Base-by-base conservation (phyloP, 2,329 filamentous ascomycete species). In the Pseudogymnoascus sp. region DNA sequence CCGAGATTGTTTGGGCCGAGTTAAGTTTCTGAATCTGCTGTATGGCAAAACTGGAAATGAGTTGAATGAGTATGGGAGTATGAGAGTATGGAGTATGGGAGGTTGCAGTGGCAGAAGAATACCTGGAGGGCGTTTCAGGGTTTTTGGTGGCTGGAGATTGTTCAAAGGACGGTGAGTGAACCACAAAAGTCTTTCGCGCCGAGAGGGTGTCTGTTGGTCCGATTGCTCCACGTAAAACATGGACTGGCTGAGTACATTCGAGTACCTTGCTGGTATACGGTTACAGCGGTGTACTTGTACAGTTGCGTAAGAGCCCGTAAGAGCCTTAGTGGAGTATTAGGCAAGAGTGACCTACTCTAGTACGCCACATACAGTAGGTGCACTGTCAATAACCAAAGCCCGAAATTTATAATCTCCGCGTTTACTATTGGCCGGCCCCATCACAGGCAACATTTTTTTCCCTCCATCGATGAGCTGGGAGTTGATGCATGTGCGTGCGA, bases 251-350 rank as follows among this genome's bases (percentile, higher is more conserved):
- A 33, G 49, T 55, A 55, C 49, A 55, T 55, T 55, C 28, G 49
- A 55, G 49, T 55, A 55, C 49, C 49, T 55, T 55, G 49, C n/a
- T 55, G 49, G 49, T 55, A 55, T 33, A 33, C 11, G 30, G 30
- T 33, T 36, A 36, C 14, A 36, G 19, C 33, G 33, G 33, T 14
- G 28, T 19, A 22, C n/a, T 19, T 19, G 49, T 55, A 33, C 25
- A 55, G 49, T 55, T 55, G 49, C 49, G 28, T 55, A 35, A 55
- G 49, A 55, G 28, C 49, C 49, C 49, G 28, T 55, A 35, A 55
- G 49, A 55, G 28, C 49, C 49, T 55, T 55, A 55, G 49, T 55
- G 49, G 49, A 55, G 49, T 14, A 55, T 55, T 55, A 55, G 49
- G 49, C 49, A 55, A 55, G 49, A 55, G 49, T 55, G 49, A 55